Conservation (phyloP, 1,284 basidiomycete genomes). For the Anthracocystis panici-leucophaei region DNA sequence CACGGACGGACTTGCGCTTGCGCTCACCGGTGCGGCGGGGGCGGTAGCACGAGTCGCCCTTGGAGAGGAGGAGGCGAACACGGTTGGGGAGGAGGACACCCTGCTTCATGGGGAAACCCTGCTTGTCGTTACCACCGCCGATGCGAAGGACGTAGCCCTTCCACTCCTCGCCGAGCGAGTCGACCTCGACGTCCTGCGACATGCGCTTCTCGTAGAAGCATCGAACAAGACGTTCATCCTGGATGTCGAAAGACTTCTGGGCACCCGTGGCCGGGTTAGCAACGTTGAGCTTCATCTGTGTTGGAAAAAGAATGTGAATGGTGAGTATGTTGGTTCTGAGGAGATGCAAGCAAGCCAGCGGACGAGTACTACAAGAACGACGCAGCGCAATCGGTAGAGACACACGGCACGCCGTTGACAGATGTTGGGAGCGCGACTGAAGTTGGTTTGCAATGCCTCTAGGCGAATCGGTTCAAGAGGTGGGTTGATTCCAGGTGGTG, state of each 20-base stretch:
- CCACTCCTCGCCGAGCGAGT: constrained; percentile 93
- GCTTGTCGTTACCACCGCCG: constrained; percentile 92
- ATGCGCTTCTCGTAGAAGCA: constrained; percentile 97
- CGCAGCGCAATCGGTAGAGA: constrained; percentile 5
- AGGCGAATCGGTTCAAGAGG: neutral
- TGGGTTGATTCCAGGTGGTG: neutral
- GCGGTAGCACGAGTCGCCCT: constrained; percentile 98
- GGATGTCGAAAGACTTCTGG: constrained; percentile 92
- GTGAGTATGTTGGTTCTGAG: constrained; percentile 21
- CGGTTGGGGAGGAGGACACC: constrained; percentile 95
- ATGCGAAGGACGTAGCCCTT: constrained; percentile 97
- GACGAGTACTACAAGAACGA: neutral
- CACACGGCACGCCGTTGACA: constrained; percentile 19
- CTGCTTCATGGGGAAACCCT: constrained; percentile 96
- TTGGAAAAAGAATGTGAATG: constrained; percentile 2
- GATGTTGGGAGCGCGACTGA: neutral
- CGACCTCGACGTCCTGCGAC: constrained; percentile 91
- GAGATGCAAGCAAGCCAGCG: neutral
- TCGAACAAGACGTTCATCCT: constrained; percentile 90
- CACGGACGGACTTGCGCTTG: constrained; percentile 97
- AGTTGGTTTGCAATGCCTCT: neutral
- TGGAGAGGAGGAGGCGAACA: constrained; percentile 91
- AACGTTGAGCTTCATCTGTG: constrained; percentile 93
- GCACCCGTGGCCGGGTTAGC: constrained; percentile 93
- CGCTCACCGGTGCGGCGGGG: constrained; percentile 92